Conservation (phyloP, 306 rosid genomes). For the Lotus japonicus region DNA sequence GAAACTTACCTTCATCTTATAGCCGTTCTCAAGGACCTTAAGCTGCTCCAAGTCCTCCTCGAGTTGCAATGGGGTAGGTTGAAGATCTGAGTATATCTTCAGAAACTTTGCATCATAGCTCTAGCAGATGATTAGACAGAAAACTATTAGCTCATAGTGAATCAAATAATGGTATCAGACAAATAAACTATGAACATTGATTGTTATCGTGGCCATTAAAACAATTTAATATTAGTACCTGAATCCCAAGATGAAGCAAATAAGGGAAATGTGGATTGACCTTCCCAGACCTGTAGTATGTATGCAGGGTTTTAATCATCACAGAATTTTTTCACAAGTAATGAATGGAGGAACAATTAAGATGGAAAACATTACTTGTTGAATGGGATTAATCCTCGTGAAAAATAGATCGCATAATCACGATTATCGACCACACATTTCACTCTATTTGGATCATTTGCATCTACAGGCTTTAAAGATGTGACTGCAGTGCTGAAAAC, state of each 20-base stretch:
- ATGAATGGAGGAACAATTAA: background rate
- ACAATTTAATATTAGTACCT: constrained; percentile 16
- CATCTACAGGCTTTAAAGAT: constrained; percentile 80
- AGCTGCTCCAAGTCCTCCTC: constrained; percentile 99
- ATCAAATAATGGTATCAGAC: constrained; percentile 9
- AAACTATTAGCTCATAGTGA: background rate
- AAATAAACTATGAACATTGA: background rate
- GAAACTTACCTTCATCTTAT: constrained; percentile 84
- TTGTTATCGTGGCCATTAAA: background rate
- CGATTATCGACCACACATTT: constrained; percentile 72
- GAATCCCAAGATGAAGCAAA: constrained; percentile 42
- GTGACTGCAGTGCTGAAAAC: constrained; percentile 98
- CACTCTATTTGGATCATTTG: constrained; percentile 81
- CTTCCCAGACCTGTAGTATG: constrained; percentile 62
- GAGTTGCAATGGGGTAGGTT: constrained; percentile 81
- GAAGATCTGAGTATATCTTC: constrained; percentile 62
- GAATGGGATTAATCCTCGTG: constrained; percentile 89
- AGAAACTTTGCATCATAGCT: constrained; percentile 87
- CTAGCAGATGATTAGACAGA: constrained; percentile 34
- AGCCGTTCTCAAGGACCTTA: constrained; percentile 95
- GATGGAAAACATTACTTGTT: constrained; percentile 52
- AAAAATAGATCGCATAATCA: constrained; percentile 91
- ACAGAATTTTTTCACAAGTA: background rate
- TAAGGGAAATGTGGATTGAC: constrained; percentile 60
- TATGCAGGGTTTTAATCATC: constrained; percentile 8